Base-by-base conservation (phyloP, 768 basidiomycete genomes). In the Wakefieldia striispora region DNA sequence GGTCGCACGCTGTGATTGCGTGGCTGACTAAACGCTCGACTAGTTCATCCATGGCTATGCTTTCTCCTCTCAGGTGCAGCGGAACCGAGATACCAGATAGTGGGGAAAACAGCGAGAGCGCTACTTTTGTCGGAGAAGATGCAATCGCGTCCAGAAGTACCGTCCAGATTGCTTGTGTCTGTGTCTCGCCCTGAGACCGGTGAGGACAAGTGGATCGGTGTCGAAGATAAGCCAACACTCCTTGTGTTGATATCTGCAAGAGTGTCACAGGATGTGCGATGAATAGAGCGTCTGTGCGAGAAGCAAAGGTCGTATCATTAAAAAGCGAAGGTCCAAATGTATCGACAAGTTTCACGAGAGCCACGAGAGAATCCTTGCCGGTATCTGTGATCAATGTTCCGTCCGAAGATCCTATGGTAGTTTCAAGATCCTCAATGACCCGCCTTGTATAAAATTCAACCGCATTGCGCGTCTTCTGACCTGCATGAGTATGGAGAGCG, bases 321-420 rank as follows among this genome's bases (percentile, higher is more conserved):
- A 84, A 84, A 13, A 88, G 57, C 0, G 70, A 65, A 7, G 72
- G 64, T 2, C 78, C 78, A 51, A 88, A 86, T 6, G 73, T 69
- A 10, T 75, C 70, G 36, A 88, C 56, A 29, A 85, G 64, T 34
- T 67, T 68, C 13, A 76, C 69, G 50, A 68, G 45, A 33, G 49
- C 49, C 8, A 58, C 55, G 5, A 78, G 53, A n/a, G 73, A 58
- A 0, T 39, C 37, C 35, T 45, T 57, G 14, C 35, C 29, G 4
- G 34, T 35, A 26, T 19, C 48, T 10, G 31, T 14, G 34, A 23
- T 24, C 19, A 9, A 9, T 17, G 27, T 38, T 38, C 39, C 43
- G 7, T 46, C 54, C 10, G 43, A 26, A 42, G 55, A 40, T 13
- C 19, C 23, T 1, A 66, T 24, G 13, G 42, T 50, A 8, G 31